Evolutionary conservation across 306 rosid genomes (phyloP).

Genomic region (Quercus agrifolia): DNA sequence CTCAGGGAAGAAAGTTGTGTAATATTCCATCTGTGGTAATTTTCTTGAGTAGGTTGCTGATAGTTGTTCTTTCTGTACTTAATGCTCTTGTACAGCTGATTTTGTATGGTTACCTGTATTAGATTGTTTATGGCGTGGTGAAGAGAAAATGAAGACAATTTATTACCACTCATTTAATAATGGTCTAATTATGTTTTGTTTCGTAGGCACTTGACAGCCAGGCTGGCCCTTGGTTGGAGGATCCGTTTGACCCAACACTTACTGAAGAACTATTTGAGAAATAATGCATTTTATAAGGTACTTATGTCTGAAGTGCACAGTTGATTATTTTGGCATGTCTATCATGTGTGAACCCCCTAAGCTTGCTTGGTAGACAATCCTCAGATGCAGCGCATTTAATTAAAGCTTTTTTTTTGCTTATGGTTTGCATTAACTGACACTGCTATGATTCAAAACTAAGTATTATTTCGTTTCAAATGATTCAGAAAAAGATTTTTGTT

Average conservation of each 20-base stretch:
- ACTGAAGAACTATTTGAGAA: constrained; percentile 73
- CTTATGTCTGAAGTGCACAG: constrained; percentile 15
- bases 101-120: neutral
- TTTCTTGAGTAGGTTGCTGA: neutral
- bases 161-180: neutral
- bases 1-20: neutral
- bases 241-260: constrained; percentile 92
- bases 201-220: constrained; percentile 80
- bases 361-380: neutral
- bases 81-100: neutral
- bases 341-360: neutral
- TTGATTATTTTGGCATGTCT: constrained; percentile 3
- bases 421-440: neutral
- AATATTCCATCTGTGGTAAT: neutral
- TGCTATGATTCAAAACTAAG: neutral
- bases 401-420: neutral
- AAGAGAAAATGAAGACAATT: neutral
- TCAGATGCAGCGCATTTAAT: neutral
- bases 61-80: too few relatives aligned
- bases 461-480: constrained; percentile 2
- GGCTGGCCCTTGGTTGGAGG: constrained; percentile 97
- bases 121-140: neutral
- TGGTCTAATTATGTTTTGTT: constrained; percentile 8
- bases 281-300: constrained; percentile 97
- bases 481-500: neutral